Percentiles rank a stretch among this genome's conserved stretches.
Conservation (phyloP, 202 grass and related monocot species). For the Carex arenaria region DNA sequence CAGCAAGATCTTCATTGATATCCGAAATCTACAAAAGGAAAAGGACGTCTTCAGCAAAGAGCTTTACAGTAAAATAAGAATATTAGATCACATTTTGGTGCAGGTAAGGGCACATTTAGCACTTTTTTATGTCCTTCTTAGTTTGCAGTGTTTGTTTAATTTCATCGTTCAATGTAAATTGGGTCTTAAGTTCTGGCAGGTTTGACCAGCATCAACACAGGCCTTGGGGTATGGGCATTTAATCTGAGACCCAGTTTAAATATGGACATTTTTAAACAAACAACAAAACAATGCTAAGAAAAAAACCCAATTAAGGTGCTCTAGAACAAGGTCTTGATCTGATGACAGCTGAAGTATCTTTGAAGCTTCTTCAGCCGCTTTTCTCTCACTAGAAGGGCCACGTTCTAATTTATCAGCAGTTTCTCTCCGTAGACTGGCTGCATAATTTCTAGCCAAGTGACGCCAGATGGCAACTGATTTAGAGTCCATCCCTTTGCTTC, state of each 20-base stretch:
- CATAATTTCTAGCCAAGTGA: constrained; percentile 75
- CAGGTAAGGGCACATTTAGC: background rate
- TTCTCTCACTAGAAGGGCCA: constrained; percentile 42
- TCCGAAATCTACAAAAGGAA: constrained; percentile 49
- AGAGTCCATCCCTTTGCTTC: constrained; percentile 79
- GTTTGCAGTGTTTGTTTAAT: background rate
- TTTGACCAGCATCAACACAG: background rate
- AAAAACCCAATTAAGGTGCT: constrained; percentile 96
- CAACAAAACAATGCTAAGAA: constrained; percentile 14
- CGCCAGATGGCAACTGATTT: constrained; percentile 81
- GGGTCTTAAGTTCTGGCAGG: background rate
- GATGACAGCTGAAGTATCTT: constrained; percentile 78
- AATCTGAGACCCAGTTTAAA: constrained; percentile 10
- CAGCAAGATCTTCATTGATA: constrained; percentile 72
- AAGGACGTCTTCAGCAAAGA: constrained; percentile 19
- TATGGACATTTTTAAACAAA: background rate
- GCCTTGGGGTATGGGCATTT: background rate
- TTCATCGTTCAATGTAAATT: background rate
- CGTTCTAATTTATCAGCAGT: constrained; percentile 26
- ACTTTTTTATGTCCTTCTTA: background rate
- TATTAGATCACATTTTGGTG: background rate
- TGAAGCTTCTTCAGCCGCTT: constrained; percentile 75
- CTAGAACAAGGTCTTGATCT: constrained; percentile 77
- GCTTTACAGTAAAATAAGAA: constrained; percentile 10
- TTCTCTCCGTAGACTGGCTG: constrained; percentile 56